These are phyloP conservation scores for Lactarius pseudohatsudake DNA, from an alignment of 768 basidiomycete genomes.

Conservation along the genomic window DNA sequence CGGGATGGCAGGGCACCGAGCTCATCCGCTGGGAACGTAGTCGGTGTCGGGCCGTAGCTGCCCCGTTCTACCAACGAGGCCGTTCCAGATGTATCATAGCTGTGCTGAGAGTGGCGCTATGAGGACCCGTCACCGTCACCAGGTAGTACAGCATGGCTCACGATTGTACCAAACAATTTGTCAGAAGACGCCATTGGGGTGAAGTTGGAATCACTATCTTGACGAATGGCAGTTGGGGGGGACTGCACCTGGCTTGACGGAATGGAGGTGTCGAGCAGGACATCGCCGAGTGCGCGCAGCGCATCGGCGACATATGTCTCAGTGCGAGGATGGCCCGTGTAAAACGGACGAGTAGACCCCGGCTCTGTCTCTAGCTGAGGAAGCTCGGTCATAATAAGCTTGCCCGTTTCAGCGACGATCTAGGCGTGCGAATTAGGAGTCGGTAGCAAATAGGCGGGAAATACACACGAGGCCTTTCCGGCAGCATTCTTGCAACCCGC, in stretches of 20 bases:
- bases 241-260: conserved; percentile 34
- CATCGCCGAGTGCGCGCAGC: conserved; percentile 51
- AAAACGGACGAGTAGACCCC: conserved; percentile 72
- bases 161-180: background rate
- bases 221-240: background rate
- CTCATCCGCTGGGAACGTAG: conserved; percentile 10
- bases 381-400: conserved; percentile 57
- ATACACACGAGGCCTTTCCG: conserved; percentile 65
- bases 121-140: background rate
- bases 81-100: background rate
- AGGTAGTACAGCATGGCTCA: background rate
- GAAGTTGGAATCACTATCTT: background rate
- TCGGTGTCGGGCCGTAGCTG: background rate
- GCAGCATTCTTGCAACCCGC: conserved; percentile 78
- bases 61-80: background rate
- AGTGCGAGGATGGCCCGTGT: conserved; percentile 64
- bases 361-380: conserved; percentile 79
- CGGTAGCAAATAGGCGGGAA: background rate
- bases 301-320: conserved; percentile 65
- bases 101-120: background rate
- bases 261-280: conserved; percentile 45
- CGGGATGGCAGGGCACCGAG: conserved; percentile 8
- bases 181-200: background rate
- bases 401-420: conserved; percentile 58
- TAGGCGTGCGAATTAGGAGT: conserved; percentile 29